A percentile compares a stretch with the other conserved stretches of the same genome.
These are phyloP conservation scores for Leishmania lainsoni DNA, from an alignment of 208 protist species.

Conservation along the genomic window DNA sequence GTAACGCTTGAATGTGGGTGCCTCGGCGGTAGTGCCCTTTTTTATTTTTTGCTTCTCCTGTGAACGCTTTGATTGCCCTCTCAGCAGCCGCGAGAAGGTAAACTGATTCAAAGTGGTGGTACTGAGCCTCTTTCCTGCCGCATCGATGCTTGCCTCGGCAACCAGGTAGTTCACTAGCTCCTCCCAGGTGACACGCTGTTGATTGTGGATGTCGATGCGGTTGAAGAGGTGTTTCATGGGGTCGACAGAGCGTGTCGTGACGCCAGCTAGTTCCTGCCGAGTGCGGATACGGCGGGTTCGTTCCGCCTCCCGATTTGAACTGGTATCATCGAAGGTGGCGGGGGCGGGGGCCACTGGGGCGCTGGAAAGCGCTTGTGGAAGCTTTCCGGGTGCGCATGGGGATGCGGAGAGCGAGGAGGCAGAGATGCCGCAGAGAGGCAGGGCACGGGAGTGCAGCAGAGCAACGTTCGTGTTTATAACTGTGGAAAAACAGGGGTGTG, in stretches of 20 bases:
- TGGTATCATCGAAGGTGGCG: neutral
- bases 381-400: neutral
- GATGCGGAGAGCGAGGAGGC: neutral
- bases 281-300: conserved; percentile 17
- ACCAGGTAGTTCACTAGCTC: conserved; percentile 58
- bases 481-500: neutral
- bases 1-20: conserved; percentile 16
- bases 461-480: neutral
- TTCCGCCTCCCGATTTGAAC: conserved; percentile 25
- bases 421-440: neutral
- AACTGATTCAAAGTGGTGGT: conserved; percentile 42
- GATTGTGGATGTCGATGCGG: conserved; percentile 46
- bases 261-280: conserved; percentile 27
- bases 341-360: neutral
- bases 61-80: conserved; percentile 4
- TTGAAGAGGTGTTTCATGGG: conserved; percentile 54
- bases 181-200: conserved; percentile 63
- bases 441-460: neutral
- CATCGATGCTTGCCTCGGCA: conserved; percentile 32
- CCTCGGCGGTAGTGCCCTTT: neutral
- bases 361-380: neutral
- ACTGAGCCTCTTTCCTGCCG: conserved; percentile 12
- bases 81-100: conserved; percentile 42
- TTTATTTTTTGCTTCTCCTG: neutral
- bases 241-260: conserved; percentile 18